Evolutionary conservation across 1,139 yeast genomes (phyloP), one percentile per base, ranked within the genome.

Genomic region (Suhomyces taliae): DNA sequence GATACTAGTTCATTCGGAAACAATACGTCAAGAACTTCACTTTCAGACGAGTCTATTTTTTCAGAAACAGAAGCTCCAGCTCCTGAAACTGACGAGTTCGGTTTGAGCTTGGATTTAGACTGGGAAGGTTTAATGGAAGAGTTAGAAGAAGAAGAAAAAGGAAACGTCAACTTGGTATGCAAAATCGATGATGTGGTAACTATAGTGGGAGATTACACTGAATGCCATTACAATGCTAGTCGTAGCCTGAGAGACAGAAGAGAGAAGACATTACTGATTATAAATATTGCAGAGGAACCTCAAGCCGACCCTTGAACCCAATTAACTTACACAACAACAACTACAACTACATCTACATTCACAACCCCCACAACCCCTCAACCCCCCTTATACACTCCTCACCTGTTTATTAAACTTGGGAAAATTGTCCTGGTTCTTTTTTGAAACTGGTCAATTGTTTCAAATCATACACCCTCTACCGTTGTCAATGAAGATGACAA

Each of bases 121-220:
- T 46, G 57, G 41, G 61, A 54, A 11, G 47, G 51, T 8, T 49
- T 59, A 24, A 50, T 62, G 9, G 59, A 55, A 7, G 66, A 64
- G 36, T 42, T 64, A 10, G 57, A 55, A 12, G 43, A 50, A 7
- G 55, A 58, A 19, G 62, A 56, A 14, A 50, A 50, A 15, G 59
- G 58, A 3, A 44, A 51, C 9, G 53, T 59, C 27, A 47, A 37
- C 7, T 36, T 56, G 26, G 56, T 67, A 7, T 55, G 50, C 44
- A 37, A 50, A 27, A 57, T 67, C 8, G 68, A 66, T 39, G 61
- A 55, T 4, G 60, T 65, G 8, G 59, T 65, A 7, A 53, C 60
- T 2, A 56, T 65, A 2, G 57, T 59, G 19, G 63, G 59, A 5
- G 44, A 52, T 9, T 56, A 60, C 50, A 43, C 50, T 27, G 50